A percentile compares a stretch with the other conserved stretches of the same genome.
Evolutionary conservation across 345 rosid species (phyloP).

Genomic region (Syzygium jambos): DNA sequence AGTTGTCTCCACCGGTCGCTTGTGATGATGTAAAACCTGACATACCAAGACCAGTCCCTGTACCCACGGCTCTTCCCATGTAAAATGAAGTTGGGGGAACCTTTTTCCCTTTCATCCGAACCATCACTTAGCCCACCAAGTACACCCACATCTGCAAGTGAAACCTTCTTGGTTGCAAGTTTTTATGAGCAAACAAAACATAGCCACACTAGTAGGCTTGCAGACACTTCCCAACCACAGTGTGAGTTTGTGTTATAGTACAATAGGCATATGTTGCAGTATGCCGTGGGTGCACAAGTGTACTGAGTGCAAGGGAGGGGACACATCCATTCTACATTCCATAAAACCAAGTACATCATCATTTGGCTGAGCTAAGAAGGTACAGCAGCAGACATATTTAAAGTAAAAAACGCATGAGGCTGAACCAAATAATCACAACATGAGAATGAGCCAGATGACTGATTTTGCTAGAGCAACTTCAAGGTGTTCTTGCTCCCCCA

Average conservation of each 20-base stretch:
- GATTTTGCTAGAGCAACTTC: background rate
- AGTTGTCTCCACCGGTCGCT: constrained; percentile 34
- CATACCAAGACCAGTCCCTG: constrained; percentile 68
- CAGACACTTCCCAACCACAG: background rate
- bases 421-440: background rate
- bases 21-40: constrained; percentile 42
- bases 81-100: constrained; percentile 45
- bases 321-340: background rate
- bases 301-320: background rate
- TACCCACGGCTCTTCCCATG: constrained; percentile 91
- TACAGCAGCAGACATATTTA: background rate
- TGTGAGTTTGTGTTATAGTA: background rate
- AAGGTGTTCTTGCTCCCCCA: background rate
- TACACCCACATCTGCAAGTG: constrained; percentile 74
- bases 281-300: background rate
- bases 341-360: background rate
- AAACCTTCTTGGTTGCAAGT: constrained; percentile 87
- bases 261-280: background rate
- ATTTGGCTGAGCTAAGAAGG: background rate
- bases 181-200: background rate
- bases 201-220: background rate
- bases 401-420: background rate
- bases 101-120: constrained; percentile 54
- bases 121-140: constrained; percentile 58
- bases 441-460: background rate